Evolutionary conservation across 805 yeast genomes (phyloP).

Genomic region (Kluyveromyces siamensis): DNA sequence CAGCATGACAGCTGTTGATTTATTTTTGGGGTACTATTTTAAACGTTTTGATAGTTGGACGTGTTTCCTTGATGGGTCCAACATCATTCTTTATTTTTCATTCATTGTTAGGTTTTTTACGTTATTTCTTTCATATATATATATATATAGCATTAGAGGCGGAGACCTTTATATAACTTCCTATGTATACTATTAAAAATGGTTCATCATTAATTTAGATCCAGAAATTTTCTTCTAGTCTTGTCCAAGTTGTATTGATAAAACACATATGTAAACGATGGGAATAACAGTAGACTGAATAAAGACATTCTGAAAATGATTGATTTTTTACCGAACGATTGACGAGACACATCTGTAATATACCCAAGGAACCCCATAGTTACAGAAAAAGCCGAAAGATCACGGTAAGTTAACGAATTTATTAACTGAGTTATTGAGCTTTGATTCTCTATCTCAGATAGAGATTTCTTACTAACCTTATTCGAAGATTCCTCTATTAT

Average conservation of each 20-base stretch:
- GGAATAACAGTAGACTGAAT: slow-evolving; percentile 13
- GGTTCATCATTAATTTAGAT: background rate
- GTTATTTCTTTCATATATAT: background rate
- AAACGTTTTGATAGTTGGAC: background rate
- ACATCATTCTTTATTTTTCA: slow-evolving; percentile 52
- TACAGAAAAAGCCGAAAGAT: slow-evolving; percentile 13
- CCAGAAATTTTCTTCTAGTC: background rate
- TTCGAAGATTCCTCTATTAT: slow-evolving; percentile 13
- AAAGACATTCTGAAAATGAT: slow-evolving; percentile 10
- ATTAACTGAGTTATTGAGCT: slow-evolving; percentile 1
- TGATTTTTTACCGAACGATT: slow-evolving; percentile 14
- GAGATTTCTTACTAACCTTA: slow-evolving; percentile 7
- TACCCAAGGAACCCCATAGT: slow-evolving; percentile 18
- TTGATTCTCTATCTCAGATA: slow-evolving; percentile 2
- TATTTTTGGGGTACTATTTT: background rate
- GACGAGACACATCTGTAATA: slow-evolving; percentile 12
- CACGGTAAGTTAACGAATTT: slow-evolving; percentile 14
- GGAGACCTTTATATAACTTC: background rate
- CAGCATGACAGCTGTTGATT: background rate
- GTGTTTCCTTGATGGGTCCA: slow-evolving; percentile 36
- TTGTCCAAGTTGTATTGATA: slow-evolving; percentile 1
- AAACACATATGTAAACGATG: slow-evolving; percentile 6
- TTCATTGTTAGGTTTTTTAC: background rate
- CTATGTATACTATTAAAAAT: slow-evolving; percentile 3
- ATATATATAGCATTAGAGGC: background rate